A percentile compares a stretch with the other conserved stretches of the same genome.
These are phyloP conservation scores for Apiospora marii DNA, from an alignment of 2,329 filamentous ascomycete species.

Conservation along the genomic window DNA sequence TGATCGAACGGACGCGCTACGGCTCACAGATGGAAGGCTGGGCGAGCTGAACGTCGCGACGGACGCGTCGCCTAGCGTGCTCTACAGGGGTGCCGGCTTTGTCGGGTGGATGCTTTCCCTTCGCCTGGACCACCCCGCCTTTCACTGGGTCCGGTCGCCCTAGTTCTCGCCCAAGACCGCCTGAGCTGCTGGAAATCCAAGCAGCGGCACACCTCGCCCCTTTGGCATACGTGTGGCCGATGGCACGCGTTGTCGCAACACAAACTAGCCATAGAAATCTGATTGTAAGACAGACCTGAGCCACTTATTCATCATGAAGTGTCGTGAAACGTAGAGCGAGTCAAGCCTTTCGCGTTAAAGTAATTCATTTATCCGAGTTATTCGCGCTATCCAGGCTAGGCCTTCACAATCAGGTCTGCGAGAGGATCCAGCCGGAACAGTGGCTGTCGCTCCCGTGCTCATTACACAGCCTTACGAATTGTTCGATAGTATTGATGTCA, in stretches of 20 bases:
- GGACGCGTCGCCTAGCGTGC: constrained; percentile 1
- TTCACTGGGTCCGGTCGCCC: background rate
- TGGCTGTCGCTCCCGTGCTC: background rate
- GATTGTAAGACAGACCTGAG: background rate
- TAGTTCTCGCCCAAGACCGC: constrained; percentile 2
- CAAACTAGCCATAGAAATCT: background rate
- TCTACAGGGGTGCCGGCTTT: background rate
- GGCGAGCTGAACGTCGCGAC: constrained; percentile 12
- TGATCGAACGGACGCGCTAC: constrained; percentile 1
- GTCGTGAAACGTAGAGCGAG: background rate
- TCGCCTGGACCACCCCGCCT: background rate
- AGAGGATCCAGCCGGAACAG: background rate
- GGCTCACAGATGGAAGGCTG: constrained; percentile 12
- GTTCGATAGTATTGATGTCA: background rate
- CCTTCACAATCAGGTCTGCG: background rate
- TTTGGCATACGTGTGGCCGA: background rate
- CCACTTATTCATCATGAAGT: background rate
- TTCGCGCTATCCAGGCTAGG: background rate
- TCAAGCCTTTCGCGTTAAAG: background rate
- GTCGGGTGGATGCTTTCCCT: background rate
- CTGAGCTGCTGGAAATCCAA: constrained; percentile 1
- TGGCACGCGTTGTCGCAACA: background rate
- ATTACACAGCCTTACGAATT: background rate
- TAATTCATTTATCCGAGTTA: background rate
- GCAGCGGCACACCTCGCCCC: background rate